Conservation (phyloP, 805 yeast genomes). For the Barnettozyma botsteinii region DNA sequence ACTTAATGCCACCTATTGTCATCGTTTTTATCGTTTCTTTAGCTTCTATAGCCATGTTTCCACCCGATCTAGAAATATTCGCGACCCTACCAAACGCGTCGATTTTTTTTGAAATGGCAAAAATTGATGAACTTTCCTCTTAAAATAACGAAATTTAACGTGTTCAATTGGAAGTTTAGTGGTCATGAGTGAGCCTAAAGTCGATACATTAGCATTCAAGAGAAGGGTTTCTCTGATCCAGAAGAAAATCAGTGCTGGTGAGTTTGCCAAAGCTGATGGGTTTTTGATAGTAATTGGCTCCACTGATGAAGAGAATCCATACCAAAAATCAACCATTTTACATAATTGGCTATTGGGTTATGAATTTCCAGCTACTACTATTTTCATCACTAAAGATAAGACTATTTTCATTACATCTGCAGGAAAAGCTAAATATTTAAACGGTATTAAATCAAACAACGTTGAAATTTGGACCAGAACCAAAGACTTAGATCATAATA, state of each 20-base stretch:
- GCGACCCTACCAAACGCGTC: neutral
- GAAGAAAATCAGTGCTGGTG: constrained; percentile 22
- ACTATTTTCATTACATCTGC: constrained; percentile 68
- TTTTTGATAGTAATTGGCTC: constrained; percentile 75
- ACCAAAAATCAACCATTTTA: constrained; percentile 77
- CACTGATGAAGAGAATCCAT: constrained; percentile 81
- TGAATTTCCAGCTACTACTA: constrained; percentile 89
- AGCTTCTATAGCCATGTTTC: neutral
- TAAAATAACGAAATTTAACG: neutral
- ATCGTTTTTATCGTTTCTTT: too few relatives aligned
- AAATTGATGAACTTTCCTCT: neutral
- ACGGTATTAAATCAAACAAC: constrained; percentile 44
- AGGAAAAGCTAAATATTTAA: constrained; percentile 78
- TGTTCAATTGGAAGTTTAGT: neutral
- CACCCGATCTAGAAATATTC: neutral
- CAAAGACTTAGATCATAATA: constrained; percentile 76
- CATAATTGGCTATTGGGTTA: constrained; percentile 93
- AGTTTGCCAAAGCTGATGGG: constrained; percentile 41
- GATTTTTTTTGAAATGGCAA: neutral
- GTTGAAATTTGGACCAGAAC: constrained; percentile 65
- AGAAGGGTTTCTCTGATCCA: constrained; percentile 44
- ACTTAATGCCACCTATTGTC: too few relatives aligned
- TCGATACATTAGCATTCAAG: constrained; percentile 48
- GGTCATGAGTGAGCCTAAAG: constrained; percentile 51
- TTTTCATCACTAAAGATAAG: constrained; percentile 56